Evolutionary conservation across 1,284 basidiomycete species (phyloP).

Genomic region (Amylostereum areolatum): DNA sequence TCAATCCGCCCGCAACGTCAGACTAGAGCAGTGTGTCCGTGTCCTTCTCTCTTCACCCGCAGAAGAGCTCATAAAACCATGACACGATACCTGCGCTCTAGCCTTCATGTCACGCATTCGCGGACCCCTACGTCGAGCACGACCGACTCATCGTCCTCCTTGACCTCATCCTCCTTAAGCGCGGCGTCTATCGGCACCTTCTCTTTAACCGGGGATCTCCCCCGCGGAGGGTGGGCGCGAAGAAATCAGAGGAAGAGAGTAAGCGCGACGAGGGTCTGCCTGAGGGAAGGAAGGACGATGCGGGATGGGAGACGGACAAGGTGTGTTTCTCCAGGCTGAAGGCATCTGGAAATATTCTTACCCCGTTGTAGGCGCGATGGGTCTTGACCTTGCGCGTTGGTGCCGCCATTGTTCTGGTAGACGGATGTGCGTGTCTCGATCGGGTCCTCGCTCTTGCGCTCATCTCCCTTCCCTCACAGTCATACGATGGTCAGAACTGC

Average conservation of each 20-base stretch:
- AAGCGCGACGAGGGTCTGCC: slow-evolving; percentile 5
- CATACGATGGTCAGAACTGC: slow-evolving; percentile 69
- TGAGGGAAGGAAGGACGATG: background rate
- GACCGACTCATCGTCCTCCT: slow-evolving; percentile 73
- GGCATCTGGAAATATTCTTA: too few species aligned
- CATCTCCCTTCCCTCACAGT: slow-evolving; percentile 32
- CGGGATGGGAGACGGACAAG: slow-evolving; percentile 14
- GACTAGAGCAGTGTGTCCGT: slow-evolving; percentile 76
- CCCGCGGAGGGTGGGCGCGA: slow-evolving; percentile 39
- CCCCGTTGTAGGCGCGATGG: slow-evolving; percentile 45
- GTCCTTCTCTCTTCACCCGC: slow-evolving; percentile 6
- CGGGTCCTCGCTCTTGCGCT: background rate
- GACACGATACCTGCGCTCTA: slow-evolving; percentile 9
- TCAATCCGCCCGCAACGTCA: slow-evolving; percentile 75
- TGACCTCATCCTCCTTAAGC: slow-evolving; percentile 84
- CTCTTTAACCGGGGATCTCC: slow-evolving; percentile 80
- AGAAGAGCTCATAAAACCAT: slow-evolving; percentile 2
- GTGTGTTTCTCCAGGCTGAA: slow-evolving; percentile 8
- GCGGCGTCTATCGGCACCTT: slow-evolving; percentile 82
- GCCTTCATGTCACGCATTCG: slow-evolving; percentile 59
- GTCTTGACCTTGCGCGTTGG: slow-evolving; percentile 51
- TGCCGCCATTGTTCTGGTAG: slow-evolving; percentile 48
- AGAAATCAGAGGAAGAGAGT: slow-evolving; percentile 4
- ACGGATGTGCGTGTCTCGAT: slow-evolving; percentile 48
- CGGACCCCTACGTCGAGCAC: slow-evolving; percentile 89